Base-by-base conservation (phyloP, 1,139 yeast genomes). In the Yamadazyma epiphylla region DNA sequence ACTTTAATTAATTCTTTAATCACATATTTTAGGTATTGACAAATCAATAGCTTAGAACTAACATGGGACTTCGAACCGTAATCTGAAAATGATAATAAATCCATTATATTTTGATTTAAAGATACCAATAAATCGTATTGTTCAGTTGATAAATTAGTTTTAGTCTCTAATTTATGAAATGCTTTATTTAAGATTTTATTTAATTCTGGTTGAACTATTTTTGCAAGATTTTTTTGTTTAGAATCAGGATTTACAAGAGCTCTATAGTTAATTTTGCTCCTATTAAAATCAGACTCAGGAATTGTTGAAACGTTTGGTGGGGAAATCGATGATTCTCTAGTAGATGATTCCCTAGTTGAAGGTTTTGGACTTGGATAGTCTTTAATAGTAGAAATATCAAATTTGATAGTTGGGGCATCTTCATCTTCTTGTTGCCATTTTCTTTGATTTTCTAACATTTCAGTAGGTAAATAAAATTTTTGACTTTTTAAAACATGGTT, bases 381-480 rank as follows among this genome's bases (percentile, higher is more conserved):
- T 19, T 45, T 48, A 4, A 65, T 54, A 41, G 59, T 54, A 38
- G 70, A 63, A 14, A 65, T 49, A 38, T 67, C 71, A 35, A 65
- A 65, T 15, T 58, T 58, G 4, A 66, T 47, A 3, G 53, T 47
- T 8, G 41, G 33, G 10, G 36, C 39, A 9, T 23, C 25, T 12
- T 26, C 5, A 6, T 5, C 15, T 5, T 42, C 40, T 5, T 48
- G 41, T 15, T 42, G 45, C 70, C 71, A 65, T 36, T 58, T 56
- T 29, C 53, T 43, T 38, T 64, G 70, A 37, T 64, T 60, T 16
- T 49, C 32, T 2, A 50, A 53, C 12, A 61, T 44, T 31, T 64
- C 70, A 1, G 73, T 66, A 2, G 72, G 69, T 3, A 62, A 53
- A 36, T 66, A 67, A 32, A 58, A 60, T 27, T 61, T 57, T 22